Percentiles rank a stretch among this genome's conserved stretches.
Evolutionary conservation across 1,284 basidiomycete species (phyloP).

Genomic region (Ganoderma multipileum): DNA sequence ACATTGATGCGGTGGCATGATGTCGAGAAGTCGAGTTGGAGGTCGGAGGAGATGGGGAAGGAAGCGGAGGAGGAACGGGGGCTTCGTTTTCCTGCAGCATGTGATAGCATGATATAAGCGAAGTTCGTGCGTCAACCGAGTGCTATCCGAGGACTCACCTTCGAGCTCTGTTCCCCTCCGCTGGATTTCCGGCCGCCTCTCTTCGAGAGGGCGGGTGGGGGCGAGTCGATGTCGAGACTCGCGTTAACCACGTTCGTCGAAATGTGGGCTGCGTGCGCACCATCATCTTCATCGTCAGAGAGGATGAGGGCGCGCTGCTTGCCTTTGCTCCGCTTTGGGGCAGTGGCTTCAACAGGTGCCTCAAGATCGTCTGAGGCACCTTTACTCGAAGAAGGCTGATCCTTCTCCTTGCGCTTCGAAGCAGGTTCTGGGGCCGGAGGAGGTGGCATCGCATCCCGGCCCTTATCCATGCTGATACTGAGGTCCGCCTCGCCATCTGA

Average conservation of each 20-base stretch:
- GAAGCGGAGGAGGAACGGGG: slow-evolving; percentile 7
- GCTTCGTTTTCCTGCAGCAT: slow-evolving; percentile 21
- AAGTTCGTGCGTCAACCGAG: background rate
- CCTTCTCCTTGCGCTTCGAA: slow-evolving; percentile 7
- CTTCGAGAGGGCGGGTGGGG: slow-evolving; percentile 21
- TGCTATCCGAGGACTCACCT: slow-evolving; percentile 17
- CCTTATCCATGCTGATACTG: slow-evolving; percentile 1
- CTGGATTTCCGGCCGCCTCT: slow-evolving; percentile 23
- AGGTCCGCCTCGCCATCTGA: slow-evolving; percentile 30
- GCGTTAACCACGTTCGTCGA: slow-evolving; percentile 18
- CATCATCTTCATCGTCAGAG: slow-evolving; percentile 37
- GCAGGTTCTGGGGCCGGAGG: slow-evolving; percentile 13
- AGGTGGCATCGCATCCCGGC: slow-evolving; percentile 18
- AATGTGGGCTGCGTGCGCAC: slow-evolving; percentile 22
- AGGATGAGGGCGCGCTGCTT: slow-evolving; percentile 36
- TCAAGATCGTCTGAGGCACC: background rate
- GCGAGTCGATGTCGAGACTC: slow-evolving; percentile 12
- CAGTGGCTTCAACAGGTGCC: slow-evolving; percentile 2
- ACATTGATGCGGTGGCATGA: slow-evolving; percentile 5
- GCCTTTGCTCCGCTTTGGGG: slow-evolving; percentile 27
- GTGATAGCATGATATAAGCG: background rate
- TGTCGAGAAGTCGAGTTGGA: slow-evolving; percentile 1
- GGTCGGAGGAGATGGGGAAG: slow-evolving; percentile 10
- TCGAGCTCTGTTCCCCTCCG: slow-evolving; percentile 22
- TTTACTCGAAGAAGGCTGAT: background rate